Evolutionary conservation across 164 flowering plant genomes (phyloP), one percentile per base, ranked within the genome.

Genomic region (Euptelea pleiosperma): DNA sequence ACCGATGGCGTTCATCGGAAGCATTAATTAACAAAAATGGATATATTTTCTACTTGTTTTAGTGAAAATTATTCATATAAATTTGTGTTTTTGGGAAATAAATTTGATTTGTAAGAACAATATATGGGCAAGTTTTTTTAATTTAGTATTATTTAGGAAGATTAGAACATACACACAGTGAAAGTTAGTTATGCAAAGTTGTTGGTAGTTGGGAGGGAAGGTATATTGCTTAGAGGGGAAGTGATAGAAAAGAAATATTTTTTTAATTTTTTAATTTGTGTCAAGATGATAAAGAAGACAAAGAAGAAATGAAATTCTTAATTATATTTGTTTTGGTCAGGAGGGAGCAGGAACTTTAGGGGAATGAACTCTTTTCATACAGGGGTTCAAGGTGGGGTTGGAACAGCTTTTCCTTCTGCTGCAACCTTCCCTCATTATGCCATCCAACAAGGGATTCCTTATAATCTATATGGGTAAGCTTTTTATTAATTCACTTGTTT

Each of bases 391-490:
- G 81, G 74, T n/a, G 84, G 79, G 35, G 70, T 68, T 43, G 85
- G 73, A 61, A 48, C 89, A 73, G 79, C 90, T 73, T 80, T 76
- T 73, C 69, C 80, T 44, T 77, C 88, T 26, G 75, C 92, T 47
- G 64, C 88, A 67, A 74, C 83, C 73, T 84, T 82, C 76, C 86
- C 97, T 81, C 97, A 87, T 82, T 85, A 87, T 81, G 86, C 89
- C 73, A 74, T 90, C 84, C 97, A 85, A 55, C 97, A 83, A 82
- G 91, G 91, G 34, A 57, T 84, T 62, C 89, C 93, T 53, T 87
- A 79, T 47, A 82, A 81, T 73, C 66, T 87, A 8, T 87, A 80
- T 73, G 97, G 91, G 91, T 86, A 70, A 12, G 55, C 43, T 45
- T 41, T 54, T 11, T 15, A n/a, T 28, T 22, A 12, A 28, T 36